phyloP scores from a whole-genome alignment of 495 filamentous ascomycete species.

The Hyaloscypha bicolor region DNA sequence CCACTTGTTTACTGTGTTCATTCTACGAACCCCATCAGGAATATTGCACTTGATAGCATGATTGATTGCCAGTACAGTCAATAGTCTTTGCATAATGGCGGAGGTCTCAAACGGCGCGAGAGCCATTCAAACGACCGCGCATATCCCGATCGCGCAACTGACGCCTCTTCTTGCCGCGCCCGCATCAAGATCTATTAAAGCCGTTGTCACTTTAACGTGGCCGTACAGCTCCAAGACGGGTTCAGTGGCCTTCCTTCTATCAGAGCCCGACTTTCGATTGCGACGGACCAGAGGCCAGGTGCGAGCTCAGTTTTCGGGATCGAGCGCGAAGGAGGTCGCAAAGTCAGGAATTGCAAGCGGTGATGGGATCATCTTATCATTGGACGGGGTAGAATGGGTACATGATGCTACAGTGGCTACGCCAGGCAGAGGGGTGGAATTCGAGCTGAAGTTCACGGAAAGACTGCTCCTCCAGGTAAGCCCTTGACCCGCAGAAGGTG shows the following conservation, averaged over 20 bases:
- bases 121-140: constrained; percentile 28
- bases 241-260: constrained; percentile 73
- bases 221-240: constrained; percentile 79
- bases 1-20: background rate
- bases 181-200: constrained; percentile 49
- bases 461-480: constrained; percentile 63
- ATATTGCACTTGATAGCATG: background rate
- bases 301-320: constrained; percentile 74
- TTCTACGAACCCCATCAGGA: background rate
- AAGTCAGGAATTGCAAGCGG: constrained; percentile 69
- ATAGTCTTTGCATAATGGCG: constrained; percentile 13
- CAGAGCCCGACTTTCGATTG: constrained; percentile 85
- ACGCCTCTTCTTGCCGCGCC: constrained; percentile 47
- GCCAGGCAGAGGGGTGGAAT: constrained; percentile 71
- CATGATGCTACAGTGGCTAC: constrained; percentile 52
- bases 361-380: constrained; percentile 68
- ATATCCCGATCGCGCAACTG: constrained; percentile 69
- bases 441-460: constrained; percentile 67
- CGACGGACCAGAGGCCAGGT: constrained; percentile 80
- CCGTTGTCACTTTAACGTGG: constrained; percentile 84
- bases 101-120: constrained; percentile 17
- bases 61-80: background rate
- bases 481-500: background rate
- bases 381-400: constrained; percentile 66
- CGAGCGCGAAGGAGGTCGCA: constrained; percentile 69